phyloP scores from a whole-genome alignment of 1,284 basidiomycete genomes.

The Cutaneotrichosporon cutaneum region DNA sequence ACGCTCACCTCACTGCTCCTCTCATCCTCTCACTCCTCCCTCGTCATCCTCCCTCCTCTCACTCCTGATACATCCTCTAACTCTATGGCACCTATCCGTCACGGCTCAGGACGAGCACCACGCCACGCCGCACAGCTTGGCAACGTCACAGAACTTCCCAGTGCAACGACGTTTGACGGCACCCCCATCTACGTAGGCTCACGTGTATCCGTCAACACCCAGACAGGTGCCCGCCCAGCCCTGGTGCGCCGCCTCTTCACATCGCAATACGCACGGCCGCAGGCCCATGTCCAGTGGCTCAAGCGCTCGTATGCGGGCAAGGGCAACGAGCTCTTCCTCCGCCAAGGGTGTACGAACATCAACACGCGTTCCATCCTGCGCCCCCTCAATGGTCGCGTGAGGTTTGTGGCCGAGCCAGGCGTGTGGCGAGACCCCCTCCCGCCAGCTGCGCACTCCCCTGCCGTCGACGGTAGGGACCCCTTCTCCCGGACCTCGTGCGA shows the following conservation, averaged over 20 bases:
- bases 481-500: constrained; percentile 7
- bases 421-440: constrained; percentile 8
- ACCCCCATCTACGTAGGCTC: neutral
- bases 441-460: neutral
- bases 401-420: neutral
- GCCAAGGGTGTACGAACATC: neutral
- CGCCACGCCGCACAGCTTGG: too few species aligned
- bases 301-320: neutral
- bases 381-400: neutral
- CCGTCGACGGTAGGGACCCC: neutral
- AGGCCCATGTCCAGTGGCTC: constrained; percentile 6
- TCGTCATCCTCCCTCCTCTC: too few species aligned
- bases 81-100: neutral
- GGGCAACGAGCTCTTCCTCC: neutral
- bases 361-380: neutral
- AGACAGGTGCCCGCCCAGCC: neutral
- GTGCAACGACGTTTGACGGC: neutral
- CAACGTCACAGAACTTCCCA: neutral
- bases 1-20: neutral
- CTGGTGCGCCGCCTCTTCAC: constrained; percentile 6
- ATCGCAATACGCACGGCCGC: neutral
- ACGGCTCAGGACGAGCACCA: too few species aligned
- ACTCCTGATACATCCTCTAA: too few species aligned
- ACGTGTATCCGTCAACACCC: neutral
- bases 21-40: neutral